Percentiles rank a stretch among this genome's conserved stretches.
Conservation (phyloP, 1,284 basidiomycete genomes). For the Ustanciosporium gigantosporum region DNA sequence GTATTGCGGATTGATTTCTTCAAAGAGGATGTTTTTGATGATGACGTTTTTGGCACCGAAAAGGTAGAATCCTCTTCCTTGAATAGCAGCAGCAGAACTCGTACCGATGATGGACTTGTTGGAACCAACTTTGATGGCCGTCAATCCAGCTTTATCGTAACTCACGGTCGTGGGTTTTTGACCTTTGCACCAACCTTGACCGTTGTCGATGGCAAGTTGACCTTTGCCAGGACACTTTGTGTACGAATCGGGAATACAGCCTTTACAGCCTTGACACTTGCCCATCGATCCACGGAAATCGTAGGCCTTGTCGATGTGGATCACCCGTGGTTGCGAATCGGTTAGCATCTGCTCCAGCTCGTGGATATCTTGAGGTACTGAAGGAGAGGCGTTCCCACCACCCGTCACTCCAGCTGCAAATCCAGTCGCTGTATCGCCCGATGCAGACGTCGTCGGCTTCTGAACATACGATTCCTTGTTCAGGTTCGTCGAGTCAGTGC, state of each 20-base stretch:
- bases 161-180: slow-evolving; percentile 9
- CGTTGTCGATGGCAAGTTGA: slow-evolving; percentile 58
- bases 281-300: slow-evolving; percentile 57
- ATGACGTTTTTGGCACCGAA: slow-evolving; percentile 55
- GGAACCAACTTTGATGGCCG: slow-evolving; percentile 3
- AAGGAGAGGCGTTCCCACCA: slow-evolving; percentile 58
- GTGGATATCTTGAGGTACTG: slow-evolving; percentile 55
- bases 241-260: slow-evolving; percentile 36
- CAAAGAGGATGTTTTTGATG: slow-evolving; percentile 60
- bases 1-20: slow-evolving; percentile 18
- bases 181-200: slow-evolving; percentile 58
- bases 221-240: slow-evolving; percentile 57
- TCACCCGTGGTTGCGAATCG: slow-evolving; percentile 58
- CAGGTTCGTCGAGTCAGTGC: too few species aligned
- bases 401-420: slow-evolving; percentile 61
- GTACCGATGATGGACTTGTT: slow-evolving; percentile 29
- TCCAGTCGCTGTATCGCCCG: slow-evolving; percentile 12
- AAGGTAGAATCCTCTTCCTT: slow-evolving; percentile 44
- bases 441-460: background rate
- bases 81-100: slow-evolving; percentile 54
- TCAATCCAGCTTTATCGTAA: slow-evolving; percentile 46
- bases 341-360: slow-evolving; percentile 59
- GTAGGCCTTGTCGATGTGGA: slow-evolving; percentile 58
- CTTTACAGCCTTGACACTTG: slow-evolving; percentile 51
- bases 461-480: background rate